phyloP scores from a whole-genome alignment of 2,329 filamentous ascomycete species.

The Cladosporium sp. region DNA sequence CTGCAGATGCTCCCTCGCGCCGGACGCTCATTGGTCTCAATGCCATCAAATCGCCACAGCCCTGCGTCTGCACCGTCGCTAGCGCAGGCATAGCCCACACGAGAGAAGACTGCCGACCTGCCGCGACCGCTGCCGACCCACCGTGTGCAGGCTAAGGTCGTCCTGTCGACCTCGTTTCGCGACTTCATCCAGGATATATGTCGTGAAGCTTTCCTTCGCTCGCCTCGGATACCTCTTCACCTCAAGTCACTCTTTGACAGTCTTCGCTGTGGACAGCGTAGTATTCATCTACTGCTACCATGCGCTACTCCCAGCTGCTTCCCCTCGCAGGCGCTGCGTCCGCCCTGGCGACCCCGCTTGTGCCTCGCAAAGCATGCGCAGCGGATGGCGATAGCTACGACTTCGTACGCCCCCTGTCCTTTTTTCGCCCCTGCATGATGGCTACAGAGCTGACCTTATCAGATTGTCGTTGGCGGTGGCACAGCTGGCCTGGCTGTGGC shows the following conservation, averaged over 20 bases:
- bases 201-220: background rate
- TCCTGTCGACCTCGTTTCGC: background rate
- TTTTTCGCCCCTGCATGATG: background rate
- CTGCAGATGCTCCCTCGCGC: background rate
- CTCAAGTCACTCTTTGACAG: background rate
- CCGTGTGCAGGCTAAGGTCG: background rate
- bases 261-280: background rate
- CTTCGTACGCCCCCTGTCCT: slow-evolving; percentile 1
- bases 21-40: background rate
- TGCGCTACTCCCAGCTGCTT: slow-evolving; percentile 8
- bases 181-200: slow-evolving; percentile 5
- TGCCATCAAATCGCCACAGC: background rate
- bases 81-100: slow-evolving; percentile 1
- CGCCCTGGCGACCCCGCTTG: slow-evolving; percentile 2
- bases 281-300: background rate
- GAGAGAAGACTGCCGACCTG: slow-evolving; percentile 3
- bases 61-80: slow-evolving; percentile 2
- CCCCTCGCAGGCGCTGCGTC: slow-evolving; percentile 3
- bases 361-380: slow-evolving; percentile 10
- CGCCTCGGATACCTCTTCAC: too few species aligned
- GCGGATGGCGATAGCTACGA: slow-evolving; percentile 8
- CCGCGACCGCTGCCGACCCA: background rate
- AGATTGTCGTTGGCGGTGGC: slow-evolving; percentile 19
- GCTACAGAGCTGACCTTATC: slow-evolving; percentile 14
- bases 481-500: slow-evolving; percentile 20